Conservation (phyloP, 148 eudicot genomes). For the Diospyros lotus region DNA sequence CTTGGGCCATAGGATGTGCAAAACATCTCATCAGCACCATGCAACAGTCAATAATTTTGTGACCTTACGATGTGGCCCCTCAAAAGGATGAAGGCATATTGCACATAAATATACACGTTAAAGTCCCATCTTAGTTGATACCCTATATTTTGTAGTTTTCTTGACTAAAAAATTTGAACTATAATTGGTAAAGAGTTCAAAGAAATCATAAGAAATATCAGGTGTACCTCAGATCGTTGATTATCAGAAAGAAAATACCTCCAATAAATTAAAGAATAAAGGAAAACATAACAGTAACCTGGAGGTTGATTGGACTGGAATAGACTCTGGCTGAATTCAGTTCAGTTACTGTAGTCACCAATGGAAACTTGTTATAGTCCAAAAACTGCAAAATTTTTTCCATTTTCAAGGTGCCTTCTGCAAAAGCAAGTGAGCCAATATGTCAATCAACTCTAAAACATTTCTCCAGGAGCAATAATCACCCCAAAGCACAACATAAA, state of each 20-base stretch:
- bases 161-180: slow-evolving; percentile 1
- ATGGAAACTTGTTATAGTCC: slow-evolving; percentile 79
- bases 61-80: neutral
- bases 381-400: slow-evolving; percentile 70
- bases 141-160: neutral
- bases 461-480: neutral
- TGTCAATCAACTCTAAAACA: neutral
- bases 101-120: neutral
- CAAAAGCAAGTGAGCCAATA: slow-evolving; percentile 27
- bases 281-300: slow-evolving; percentile 38
- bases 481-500: neutral
- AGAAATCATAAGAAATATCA: neutral
- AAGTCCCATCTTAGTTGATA: neutral
- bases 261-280: neutral
- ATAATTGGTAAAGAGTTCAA: neutral
- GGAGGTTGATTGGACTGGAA: slow-evolving; percentile 58
- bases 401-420: slow-evolving; percentile 59
- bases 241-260: neutral
- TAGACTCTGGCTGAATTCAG: slow-evolving; percentile 72
- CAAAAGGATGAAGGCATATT: neutral
- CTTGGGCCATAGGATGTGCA: neutral
- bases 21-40: neutral
- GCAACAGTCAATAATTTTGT: neutral
- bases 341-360: slow-evolving; percentile 78
- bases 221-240: neutral